Evolutionary conservation across 495 filamentous ascomycete genomes (phyloP).

Genomic region (Astrothelium macrocarpum): DNA sequence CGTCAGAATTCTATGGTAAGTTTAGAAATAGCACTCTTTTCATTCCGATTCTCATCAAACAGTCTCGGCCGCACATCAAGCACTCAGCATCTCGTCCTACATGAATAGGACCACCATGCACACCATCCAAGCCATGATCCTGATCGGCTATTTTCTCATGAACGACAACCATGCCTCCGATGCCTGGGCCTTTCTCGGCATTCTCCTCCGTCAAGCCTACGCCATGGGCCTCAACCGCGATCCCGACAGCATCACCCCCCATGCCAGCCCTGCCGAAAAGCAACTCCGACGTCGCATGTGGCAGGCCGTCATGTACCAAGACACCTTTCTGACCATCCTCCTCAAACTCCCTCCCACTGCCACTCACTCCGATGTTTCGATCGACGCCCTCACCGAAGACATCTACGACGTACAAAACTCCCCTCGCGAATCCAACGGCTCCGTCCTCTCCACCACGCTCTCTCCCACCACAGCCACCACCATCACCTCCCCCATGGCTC

Average conservation of each 20-base stretch:
- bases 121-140: conserved; percentile 64
- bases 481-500: conserved; percentile 5
- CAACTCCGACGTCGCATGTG: conserved; percentile 62
- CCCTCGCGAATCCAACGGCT: not conserved
- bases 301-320: conserved; percentile 65
- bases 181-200: conserved; percentile 65
- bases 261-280: conserved; percentile 52
- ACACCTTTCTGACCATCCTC: conserved; percentile 68
- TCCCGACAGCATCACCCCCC: conserved; percentile 55
- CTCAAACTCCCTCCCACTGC: conserved; percentile 59
- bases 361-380: conserved; percentile 61
- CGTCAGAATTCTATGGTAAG: conserved; percentile 58
- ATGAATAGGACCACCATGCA: conserved; percentile 54
- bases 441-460: conserved; percentile 7
- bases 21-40: not conserved
- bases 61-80: conserved; percentile 58
- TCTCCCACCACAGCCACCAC: conserved; percentile 9
- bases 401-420: conserved; percentile 19
- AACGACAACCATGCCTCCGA: conserved; percentile 70
- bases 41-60: not conserved
- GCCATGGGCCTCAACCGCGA: conserved; percentile 68
- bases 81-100: conserved; percentile 57
- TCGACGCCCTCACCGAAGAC: conserved; percentile 49
- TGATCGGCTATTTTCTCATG: conserved; percentile 66
- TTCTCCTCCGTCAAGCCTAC: conserved; percentile 60